Base-by-base conservation (phyloP, 2,329 filamentous ascomycete genomes). In the Verticillium nonalfalfae region DNA sequence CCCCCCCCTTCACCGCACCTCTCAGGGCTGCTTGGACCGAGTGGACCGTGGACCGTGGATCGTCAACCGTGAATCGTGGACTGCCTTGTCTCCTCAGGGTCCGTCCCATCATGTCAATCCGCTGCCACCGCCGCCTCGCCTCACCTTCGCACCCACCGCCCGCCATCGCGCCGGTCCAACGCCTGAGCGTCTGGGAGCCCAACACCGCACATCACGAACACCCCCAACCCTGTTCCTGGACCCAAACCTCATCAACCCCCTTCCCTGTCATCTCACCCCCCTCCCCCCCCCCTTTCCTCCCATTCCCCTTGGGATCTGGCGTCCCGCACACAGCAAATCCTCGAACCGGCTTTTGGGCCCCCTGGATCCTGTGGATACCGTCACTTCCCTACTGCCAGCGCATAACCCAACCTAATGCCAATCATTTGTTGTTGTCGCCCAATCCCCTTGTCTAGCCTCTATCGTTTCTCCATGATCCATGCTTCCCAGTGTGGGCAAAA, bases 301-400 rank as follows among this genome's bases (percentile, higher is more conserved):
- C 1, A 18, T 33, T n/a, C 55, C 31, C 31, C 54, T 56, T 36
- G n/a, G 18, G 45, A 26, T 50, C 45, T 50, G n/a, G 45, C 18
- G n/a, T 50, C 40, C n/a, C 63, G 59, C 63, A 59, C 56, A 58
- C 59, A 52, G 59, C 59, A 60, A 63, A 62, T 61, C 63, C 59
- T 64, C 56, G 59, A 54, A 58, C 59, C 55, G 57, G 33, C 15
- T 34, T 31, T 21, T 9, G 15, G 26, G 33, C 35, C 33, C 34
- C 55, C 31, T 39, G 10, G 38, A 50, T 61, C 59, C 62, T 65
- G 64, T 65, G 64, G 64, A 64, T 65, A 65, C 64, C 62, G 61
- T 65, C 64, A 61, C 59, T 63, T 64, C 62, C 57, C 59, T 61
- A 58, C 59, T 64, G 64, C 64, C 64, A 65, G 61, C 62, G 64